phyloP scores from a whole-genome alignment of 441 rosid genomes.

The Croton laevigatus region DNA sequence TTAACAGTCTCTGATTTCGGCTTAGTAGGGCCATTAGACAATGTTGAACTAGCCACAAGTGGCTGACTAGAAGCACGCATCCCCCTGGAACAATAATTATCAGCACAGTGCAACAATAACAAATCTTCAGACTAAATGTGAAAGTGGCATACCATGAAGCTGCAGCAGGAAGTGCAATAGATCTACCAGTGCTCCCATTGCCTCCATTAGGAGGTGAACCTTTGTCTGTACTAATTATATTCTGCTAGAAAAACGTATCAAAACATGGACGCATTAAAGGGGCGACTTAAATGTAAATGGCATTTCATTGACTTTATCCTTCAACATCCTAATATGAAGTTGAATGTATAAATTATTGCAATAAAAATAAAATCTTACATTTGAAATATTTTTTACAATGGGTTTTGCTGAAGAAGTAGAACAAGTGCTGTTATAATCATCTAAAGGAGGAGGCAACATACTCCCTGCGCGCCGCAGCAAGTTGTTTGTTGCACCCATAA shows the following conservation, averaged over 20 bases:
- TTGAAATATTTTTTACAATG: slow-evolving; percentile 36
- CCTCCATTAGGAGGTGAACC: slow-evolving; percentile 81
- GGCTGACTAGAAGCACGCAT: slow-evolving; percentile 55
- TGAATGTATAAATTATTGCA: neutral
- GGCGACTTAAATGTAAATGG: neutral
- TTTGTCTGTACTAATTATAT: slow-evolving; percentile 37
- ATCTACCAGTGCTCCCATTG: slow-evolving; percentile 59
- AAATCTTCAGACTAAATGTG: neutral
- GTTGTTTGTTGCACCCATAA: slow-evolving; percentile 51
- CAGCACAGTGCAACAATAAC: slow-evolving; percentile 18
- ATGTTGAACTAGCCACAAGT: slow-evolving; percentile 34
- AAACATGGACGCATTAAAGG: neutral
- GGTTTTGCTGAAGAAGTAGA: slow-evolving; percentile 47
- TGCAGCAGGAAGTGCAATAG: slow-evolving; percentile 77
- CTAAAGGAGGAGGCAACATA: slow-evolving; percentile 59
- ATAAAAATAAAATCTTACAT: slow-evolving; percentile 37
- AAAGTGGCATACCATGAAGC: slow-evolving; percentile 68
- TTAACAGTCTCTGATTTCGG: slow-evolving; percentile 43
- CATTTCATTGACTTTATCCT: neutral
- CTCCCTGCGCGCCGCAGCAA: slow-evolving; percentile 48
- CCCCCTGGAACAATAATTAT: slow-evolving; percentile 59
- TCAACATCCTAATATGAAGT: neutral
- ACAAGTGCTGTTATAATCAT: slow-evolving; percentile 42
- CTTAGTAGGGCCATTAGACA: slow-evolving; percentile 50
- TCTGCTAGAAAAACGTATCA: slow-evolving; percentile 35